These are phyloP conservation scores for Rhizopogon roseolus DNA, from an alignment of 768 basidiomycete species.

Conservation along the genomic window DNA sequence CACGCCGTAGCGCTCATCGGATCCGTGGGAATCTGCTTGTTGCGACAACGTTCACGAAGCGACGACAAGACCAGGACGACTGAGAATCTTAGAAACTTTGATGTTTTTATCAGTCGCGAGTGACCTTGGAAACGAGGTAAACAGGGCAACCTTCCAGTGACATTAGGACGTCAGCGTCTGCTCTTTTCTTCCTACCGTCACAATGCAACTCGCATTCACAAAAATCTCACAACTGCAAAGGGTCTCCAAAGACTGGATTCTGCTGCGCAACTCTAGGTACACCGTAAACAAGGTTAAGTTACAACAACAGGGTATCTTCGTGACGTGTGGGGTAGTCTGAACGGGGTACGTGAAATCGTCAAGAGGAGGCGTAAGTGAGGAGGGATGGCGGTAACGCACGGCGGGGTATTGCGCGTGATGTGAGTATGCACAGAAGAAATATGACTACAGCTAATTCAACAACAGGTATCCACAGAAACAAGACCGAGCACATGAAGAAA, in stretches of 20 bases:
- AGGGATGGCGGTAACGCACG: constrained; percentile 19
- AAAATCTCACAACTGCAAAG: too few relatives aligned
- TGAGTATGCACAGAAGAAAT: constrained; percentile 26
- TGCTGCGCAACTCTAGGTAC: constrained; percentile 31
- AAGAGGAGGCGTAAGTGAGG: constrained; percentile 20
- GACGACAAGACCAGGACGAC: too few relatives aligned
- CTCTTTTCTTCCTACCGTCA: too few relatives aligned
- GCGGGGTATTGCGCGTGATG: constrained; percentile 11
- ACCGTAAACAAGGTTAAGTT: constrained; percentile 22
- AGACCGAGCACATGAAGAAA: constrained; percentile 14
- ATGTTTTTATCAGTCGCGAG: too few relatives aligned
- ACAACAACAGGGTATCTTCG: constrained; percentile 33
- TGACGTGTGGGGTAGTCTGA: constrained; percentile 19
- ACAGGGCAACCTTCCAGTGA: too few relatives aligned
- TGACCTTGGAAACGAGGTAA: too few relatives aligned
- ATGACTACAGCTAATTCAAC: constrained; percentile 33
- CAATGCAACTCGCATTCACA: too few relatives aligned
- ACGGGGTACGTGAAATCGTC: constrained; percentile 27
- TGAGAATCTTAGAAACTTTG: too few relatives aligned
- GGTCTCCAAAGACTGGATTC: constrained; percentile 31
- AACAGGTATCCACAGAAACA: constrained; percentile 32
- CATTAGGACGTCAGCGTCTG: too few relatives aligned
- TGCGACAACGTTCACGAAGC: background rate
- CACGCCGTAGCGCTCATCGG: background rate
- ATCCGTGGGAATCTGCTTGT: background rate